Base-by-base conservation (phyloP, 495 filamentous ascomycete genomes). In the Penicillium fimorum region DNA sequence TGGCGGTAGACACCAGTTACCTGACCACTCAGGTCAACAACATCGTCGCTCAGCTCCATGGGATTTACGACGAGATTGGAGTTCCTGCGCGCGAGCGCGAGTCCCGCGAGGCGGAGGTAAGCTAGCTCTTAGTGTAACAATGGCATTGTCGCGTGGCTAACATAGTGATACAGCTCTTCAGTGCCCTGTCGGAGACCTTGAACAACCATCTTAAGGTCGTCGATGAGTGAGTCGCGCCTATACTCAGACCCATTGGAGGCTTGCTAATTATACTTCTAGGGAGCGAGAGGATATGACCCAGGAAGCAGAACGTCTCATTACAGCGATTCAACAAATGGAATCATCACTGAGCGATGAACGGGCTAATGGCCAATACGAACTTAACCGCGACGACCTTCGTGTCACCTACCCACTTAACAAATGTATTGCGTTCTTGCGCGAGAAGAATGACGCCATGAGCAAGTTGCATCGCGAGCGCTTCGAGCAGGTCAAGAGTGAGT, bases 41-140 rank as follows among this genome's bases (percentile, higher is more conserved):
- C 61, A 97, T 96, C 66, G 88, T 96, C 62, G 81, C 82, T 67
- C 89, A 96, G 73, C 80, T 99, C 44, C 92, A 97, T 75, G 88
- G 87, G 42, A 81, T 97, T 47, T 99, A 95, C 65, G 94, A 97
- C 71, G 93, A 97, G 60, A 97, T 99, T 62, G 94, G 94, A 35
- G 86, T 99, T 42, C 80, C 91, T 17, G 83, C 73, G 65, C 90
- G 95, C 84, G 94, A 96, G 74, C 86, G 95, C 58, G 91, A 97
- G 56, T 78, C 82, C 5, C 81, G 95, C 55, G 92, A 97, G 69
- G 79, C 88, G 63, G 87, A 95, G 83, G 91, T 96, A 75, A 61
- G 79, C 71, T 57, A 15, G n/a, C 22, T 25, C 11, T 3, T 22
- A 27, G n/a, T 30, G 13, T 12, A 30, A 15, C 25, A 29, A 44